These are phyloP conservation scores for Diaporthe citriasiana DNA, from an alignment of 2,329 filamentous ascomycete genomes.

Conservation along the genomic window DNA sequence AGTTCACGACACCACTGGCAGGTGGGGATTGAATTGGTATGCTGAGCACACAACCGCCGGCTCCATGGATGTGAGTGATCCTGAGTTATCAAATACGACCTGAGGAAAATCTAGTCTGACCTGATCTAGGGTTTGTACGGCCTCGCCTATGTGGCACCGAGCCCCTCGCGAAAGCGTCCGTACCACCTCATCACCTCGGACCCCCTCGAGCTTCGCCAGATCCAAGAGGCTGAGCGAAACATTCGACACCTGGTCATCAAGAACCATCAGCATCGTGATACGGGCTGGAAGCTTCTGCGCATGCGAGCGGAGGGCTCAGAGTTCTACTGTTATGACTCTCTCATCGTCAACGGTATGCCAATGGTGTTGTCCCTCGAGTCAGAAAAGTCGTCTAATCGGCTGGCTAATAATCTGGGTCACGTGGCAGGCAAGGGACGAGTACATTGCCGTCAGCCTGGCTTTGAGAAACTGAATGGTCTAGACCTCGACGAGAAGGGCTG, in stretches of 20 bases:
- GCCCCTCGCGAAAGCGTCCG: slow-evolving; percentile 40
- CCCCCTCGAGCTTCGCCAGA: slow-evolving; percentile 38
- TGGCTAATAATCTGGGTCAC: slow-evolving; percentile 3
- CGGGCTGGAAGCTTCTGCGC: slow-evolving; percentile 42
- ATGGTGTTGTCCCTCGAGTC: background rate
- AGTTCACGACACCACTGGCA: slow-evolving; percentile 41
- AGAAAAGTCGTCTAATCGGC: background rate
- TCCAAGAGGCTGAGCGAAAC: slow-evolving; percentile 41
- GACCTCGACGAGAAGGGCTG: slow-evolving; percentile 41
- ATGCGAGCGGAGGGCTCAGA: slow-evolving; percentile 44
- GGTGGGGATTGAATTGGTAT: slow-evolving; percentile 44
- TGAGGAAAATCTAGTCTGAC: background rate
- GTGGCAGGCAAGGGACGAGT: slow-evolving; percentile 45
- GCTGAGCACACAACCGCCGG: slow-evolving; percentile 43
- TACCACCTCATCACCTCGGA: slow-evolving; percentile 41
- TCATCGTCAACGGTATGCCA: slow-evolving; percentile 45
- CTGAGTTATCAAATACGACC: too few species aligned
- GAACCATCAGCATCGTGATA: slow-evolving; percentile 43
- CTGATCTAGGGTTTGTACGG: slow-evolving; percentile 40
- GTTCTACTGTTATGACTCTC: slow-evolving; percentile 46
- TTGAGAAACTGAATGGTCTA: slow-evolving; percentile 38
- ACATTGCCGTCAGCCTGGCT: slow-evolving; percentile 43
- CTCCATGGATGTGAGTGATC: slow-evolving; percentile 36
- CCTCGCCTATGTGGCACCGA: slow-evolving; percentile 43
- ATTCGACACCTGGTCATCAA: slow-evolving; percentile 43